phyloP scores from a whole-genome alignment of 345 rosid genomes.

The Cardiospermum halicacabum region DNA sequence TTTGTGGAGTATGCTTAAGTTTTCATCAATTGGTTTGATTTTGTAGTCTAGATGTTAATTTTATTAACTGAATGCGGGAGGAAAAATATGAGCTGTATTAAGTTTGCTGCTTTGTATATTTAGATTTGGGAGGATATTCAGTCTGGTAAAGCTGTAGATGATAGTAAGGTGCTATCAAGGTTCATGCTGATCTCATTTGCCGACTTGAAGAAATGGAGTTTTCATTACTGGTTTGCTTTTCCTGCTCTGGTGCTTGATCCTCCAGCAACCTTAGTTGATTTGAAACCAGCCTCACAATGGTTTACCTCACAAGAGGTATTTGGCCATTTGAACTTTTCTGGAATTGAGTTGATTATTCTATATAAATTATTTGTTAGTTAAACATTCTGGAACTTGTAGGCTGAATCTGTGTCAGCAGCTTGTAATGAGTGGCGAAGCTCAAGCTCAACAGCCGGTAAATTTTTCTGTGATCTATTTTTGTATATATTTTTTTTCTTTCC shows the following conservation, averaged over 20 bases:
- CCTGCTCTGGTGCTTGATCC: slow-evolving; percentile 87
- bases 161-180: slow-evolving; percentile 55
- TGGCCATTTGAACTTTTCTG: slow-evolving; percentile 7
- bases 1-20: background rate
- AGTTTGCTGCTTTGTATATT: slow-evolving; percentile 8
- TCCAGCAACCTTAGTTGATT: slow-evolving; percentile 59
- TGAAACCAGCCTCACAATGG: slow-evolving; percentile 73
- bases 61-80: background rate
- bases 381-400: slow-evolving; percentile 34
- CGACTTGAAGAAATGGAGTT: slow-evolving; percentile 85
- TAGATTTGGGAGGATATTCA: slow-evolving; percentile 96
- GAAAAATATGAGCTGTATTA: background rate
- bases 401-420: slow-evolving; percentile 65
- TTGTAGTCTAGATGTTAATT: background rate
- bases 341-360: background rate
- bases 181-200: slow-evolving; percentile 87
- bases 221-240: slow-evolving; percentile 86
- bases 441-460: slow-evolving; percentile 52
- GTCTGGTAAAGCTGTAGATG: slow-evolving; percentile 70
- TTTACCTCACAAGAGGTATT: slow-evolving; percentile 65
- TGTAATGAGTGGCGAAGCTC: slow-evolving; percentile 86
- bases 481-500: background rate
- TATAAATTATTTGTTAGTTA: background rate
- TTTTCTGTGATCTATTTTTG: background rate
- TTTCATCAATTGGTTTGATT: background rate